phyloP scores from a whole-genome alignment of 225 moss, liverwort and hornwort species.

The Antitrichia curtipendula region DNA sequence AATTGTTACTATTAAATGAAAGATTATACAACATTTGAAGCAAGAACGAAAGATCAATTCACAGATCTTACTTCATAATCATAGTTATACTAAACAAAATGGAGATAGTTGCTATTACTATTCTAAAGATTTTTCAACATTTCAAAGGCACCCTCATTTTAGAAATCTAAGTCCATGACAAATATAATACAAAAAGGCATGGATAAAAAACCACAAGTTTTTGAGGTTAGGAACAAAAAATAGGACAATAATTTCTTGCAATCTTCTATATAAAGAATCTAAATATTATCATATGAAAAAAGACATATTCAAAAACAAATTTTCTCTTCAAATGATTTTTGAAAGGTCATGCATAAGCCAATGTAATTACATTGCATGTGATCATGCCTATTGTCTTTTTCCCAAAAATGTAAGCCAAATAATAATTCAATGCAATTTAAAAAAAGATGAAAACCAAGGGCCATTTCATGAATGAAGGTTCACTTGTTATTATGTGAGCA shows the following conservation, averaged over 20 bases:
- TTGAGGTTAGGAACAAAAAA: neutral
- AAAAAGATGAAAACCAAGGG: neutral
- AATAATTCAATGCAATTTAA: neutral
- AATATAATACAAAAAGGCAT: neutral
- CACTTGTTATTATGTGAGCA: no score
- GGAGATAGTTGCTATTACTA: no score
- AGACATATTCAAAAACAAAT: neutral
- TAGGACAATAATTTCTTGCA: neutral
- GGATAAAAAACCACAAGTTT: neutral
- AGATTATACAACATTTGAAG: neutral
- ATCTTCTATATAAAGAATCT: neutral
- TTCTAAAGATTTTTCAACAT: neutral
- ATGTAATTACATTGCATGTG: neutral
- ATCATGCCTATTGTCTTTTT: neutral
- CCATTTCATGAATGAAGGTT: no score
- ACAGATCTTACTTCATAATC: neutral
- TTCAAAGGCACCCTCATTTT: neutral
- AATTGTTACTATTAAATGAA: neutral
- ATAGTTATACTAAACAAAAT: neutral
- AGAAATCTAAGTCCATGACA: neutral
- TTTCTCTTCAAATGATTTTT: neutral
- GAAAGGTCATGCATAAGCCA: fast-evolving
- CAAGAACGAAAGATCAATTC: neutral
- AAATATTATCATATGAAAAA: neutral
- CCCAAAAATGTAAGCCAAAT: neutral